phyloP scores from a whole-genome alignment of 352 stramenopile genomes.

The Sclerospora graminicola region DNA sequence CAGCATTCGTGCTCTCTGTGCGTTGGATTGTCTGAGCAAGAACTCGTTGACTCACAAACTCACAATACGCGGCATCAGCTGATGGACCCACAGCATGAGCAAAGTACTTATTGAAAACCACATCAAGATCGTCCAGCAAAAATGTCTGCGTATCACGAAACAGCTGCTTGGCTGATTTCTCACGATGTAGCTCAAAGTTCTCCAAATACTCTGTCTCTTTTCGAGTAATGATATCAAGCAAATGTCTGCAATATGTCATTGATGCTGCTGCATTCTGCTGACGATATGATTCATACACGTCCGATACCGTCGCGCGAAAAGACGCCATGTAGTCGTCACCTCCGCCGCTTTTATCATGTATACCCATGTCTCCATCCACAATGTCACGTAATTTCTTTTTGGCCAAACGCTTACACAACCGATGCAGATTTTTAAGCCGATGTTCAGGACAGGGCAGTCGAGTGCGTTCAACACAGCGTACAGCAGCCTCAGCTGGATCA shows the following conservation, averaged over 20 bases:
- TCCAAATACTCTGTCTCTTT: constrained; percentile 32
- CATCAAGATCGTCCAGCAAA: constrained; percentile 37
- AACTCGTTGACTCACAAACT: constrained; percentile 72
- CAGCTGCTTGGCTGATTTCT: constrained; percentile 69
- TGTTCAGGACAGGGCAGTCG: constrained; percentile 54
- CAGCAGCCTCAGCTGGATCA: constrained; percentile 8
- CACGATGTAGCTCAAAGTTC: constrained; percentile 13
- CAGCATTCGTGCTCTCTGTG: constrained; percentile 59
- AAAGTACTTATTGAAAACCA: constrained; percentile 53
- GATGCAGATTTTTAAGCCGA: constrained; percentile 49
- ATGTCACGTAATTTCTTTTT: constrained; percentile 69
- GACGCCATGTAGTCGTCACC: constrained; percentile 49
- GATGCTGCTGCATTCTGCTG: constrained; percentile 76
- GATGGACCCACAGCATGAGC: constrained; percentile 52
- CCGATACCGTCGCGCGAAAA: constrained; percentile 40
- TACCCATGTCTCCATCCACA: constrained; percentile 51
- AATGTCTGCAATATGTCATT: constrained; percentile 71
- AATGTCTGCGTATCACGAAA: constrained; percentile 63
- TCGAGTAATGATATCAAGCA: constrained; percentile 37
- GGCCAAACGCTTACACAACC: constrained; percentile 56
- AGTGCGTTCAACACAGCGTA: constrained; percentile 33
- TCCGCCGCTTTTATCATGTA: constrained; percentile 30
- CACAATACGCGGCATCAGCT: constrained; percentile 71
- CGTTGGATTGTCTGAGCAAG: constrained; percentile 65
- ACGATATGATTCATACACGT: constrained; percentile 39